phyloP scores from a whole-genome alignment of 1,139 yeast species.

The Taphrina deformans region DNA sequence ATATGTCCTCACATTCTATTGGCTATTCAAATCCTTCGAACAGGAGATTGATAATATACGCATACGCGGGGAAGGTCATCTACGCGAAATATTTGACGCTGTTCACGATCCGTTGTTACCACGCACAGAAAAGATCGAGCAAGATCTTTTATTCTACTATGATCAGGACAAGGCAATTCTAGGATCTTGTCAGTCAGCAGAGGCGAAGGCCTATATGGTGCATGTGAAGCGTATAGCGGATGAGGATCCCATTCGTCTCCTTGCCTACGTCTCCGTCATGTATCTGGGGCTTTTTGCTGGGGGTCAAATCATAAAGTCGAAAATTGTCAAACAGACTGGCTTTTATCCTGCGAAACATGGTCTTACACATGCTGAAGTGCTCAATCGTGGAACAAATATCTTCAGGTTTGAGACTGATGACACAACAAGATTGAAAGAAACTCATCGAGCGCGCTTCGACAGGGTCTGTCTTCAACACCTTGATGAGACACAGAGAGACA shows the following conservation, averaged over 20 bases:
- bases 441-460: conserved; percentile 66
- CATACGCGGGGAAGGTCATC: conserved; percentile 45
- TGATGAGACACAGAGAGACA: conserved; percentile 67
- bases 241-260: conserved; percentile 66
- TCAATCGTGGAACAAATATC: conserved; percentile 64
- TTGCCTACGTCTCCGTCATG: conserved; percentile 86
- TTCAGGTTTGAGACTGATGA: conserved; percentile 71
- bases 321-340: conserved; percentile 65
- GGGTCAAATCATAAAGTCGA: conserved; percentile 70
- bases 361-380: conserved; percentile 60
- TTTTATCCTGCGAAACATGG: conserved; percentile 73
- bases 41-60: conserved; percentile 42
- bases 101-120: conserved; percentile 60
- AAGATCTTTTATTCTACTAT: conserved; percentile 69
- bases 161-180: conserved; percentile 55
- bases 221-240: conserved; percentile 58
- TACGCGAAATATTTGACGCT: conserved; percentile 56
- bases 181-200: conserved; percentile 57
- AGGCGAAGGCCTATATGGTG: conserved; percentile 61
- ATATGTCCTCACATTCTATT: conserved; percentile 68
- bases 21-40: conserved; percentile 71
- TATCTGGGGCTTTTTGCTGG: conserved; percentile 87
- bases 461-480: conserved; percentile 66
- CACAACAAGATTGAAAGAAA: conserved; percentile 50
- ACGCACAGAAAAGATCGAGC: conserved; percentile 58